Base-by-base conservation (phyloP, 2,329 filamentous ascomycete species). In the Paraconiothyrium brasiliense region DNA sequence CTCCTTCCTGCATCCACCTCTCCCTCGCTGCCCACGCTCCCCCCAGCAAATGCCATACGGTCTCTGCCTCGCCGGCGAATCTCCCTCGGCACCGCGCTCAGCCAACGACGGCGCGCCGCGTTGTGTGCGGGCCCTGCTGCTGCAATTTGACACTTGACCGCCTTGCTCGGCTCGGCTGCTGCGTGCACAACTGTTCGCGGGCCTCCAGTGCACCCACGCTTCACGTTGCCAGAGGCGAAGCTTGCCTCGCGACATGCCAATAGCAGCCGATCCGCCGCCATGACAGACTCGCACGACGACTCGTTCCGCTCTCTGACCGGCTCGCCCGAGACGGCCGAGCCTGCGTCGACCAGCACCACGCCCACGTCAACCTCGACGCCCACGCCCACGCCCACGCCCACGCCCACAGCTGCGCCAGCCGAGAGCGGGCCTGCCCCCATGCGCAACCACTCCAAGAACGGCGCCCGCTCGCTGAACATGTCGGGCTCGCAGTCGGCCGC, bases 231-330 rank as follows among this genome's bases (percentile, higher is more conserved):
- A 46, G 20, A 22, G 20, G 43, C 43, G n/a, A 22, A 20, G n/a
- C 20, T 46, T 68, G 76, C 76, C 74, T 74, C 67, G 71, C 71
- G 59, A 65, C 63, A 61, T 65, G 59, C 57, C 60, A 54, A 41
- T 24, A 46, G 59, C 64, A 64, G 68, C 65, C 57, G 58, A 63
- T 61, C 65, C 68, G 67, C 66, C 65, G 51, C 66, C 70, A 77
- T 75, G 72, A 71, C 76, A 66, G 69, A 67, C 65, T 71, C 65
- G 63, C 66, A 63, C 63, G 60, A 77, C 65, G 65, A 68, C 65
- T 71, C 64, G 65, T 79, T 77, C 63, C 74, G 74, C 66, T 78
- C 76, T 67, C 67, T 79, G 52, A 76, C 74, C 44, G 78, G 76
- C 63, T 72, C 71, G 59, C 60, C 61, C 43, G 73, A 80, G 73